Evolutionary conservation across 2,329 filamentous ascomycete species (phyloP).

Genomic region (Penicillium sp.): DNA sequence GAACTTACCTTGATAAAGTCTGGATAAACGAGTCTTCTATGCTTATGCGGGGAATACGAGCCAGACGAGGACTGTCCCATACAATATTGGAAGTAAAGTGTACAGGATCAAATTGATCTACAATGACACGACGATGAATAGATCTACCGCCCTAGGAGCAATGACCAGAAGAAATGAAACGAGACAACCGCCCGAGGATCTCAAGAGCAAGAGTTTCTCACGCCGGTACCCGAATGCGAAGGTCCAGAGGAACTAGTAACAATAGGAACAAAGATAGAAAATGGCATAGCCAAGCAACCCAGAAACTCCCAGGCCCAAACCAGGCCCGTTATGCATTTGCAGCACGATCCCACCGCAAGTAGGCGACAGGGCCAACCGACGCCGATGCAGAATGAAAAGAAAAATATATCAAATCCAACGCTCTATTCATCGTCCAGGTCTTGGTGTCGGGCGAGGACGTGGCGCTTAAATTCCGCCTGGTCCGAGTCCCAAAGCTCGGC

Average conservation of each 20-base stretch:
- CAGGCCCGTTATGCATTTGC: conserved; percentile 23
- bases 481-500: conserved; percentile 95
- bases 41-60: background rate
- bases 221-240: conserved; percentile 15
- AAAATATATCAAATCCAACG: background rate
- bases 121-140: background rate
- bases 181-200: background rate
- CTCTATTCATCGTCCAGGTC: conserved; percentile 51
- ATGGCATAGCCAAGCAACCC: conserved; percentile 7
- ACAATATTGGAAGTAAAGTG: background rate
- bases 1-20: background rate
- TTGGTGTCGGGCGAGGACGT: conserved; percentile 62
- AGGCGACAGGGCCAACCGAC: conserved; percentile 13
- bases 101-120: background rate
- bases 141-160: background rate
- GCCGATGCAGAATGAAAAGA: conserved; percentile 11
- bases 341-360: conserved; percentile 7
- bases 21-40: background rate
- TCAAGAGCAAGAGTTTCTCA: background rate
- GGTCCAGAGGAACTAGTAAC: background rate
- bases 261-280: conserved; percentile 12
- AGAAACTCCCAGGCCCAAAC: conserved; percentile 21
- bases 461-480: conserved; percentile 77
- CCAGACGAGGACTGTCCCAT: background rate
- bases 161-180: background rate